A percentile compares a stretch with the other conserved stretches of the same genome.
Evolutionary conservation across 257 asterid genomes (phyloP).

Genomic region (Cynanchum wilfordii): DNA sequence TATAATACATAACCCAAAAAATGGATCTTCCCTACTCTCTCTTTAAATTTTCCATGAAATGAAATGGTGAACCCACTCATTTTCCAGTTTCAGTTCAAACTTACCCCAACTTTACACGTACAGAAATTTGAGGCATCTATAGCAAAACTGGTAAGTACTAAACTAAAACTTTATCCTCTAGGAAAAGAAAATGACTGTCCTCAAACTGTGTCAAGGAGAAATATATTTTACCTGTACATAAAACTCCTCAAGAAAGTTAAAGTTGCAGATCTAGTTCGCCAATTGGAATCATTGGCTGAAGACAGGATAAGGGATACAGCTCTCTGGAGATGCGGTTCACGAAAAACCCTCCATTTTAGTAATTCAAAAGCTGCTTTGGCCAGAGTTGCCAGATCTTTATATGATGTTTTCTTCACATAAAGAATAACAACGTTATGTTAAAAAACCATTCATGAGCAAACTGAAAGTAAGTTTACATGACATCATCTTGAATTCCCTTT

Average conservation of each 20-base stretch:
- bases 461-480: background rate
- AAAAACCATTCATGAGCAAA: background rate
- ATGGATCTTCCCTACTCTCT: background rate
- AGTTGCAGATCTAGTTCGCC: conserved; percentile 95
- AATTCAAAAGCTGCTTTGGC: conserved; percentile 92
- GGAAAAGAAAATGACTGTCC: background rate
- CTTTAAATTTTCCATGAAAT: background rate
- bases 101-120: background rate
- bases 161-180: background rate
- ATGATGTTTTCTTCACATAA: conserved; percentile 75
- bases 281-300: conserved; percentile 72
- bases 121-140: background rate
- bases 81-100: background rate
- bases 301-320: conserved; percentile 59
- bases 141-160: background rate
- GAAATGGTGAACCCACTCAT: background rate
- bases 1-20: background rate
- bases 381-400: conserved; percentile 80
- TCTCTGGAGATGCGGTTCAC: conserved; percentile 61
- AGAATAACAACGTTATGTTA: conserved; percentile 16
- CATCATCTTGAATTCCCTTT: background rate
- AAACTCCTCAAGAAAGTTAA: conserved; percentile 86
- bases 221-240: conserved; percentile 74
- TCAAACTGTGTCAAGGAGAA: conserved; percentile 17
- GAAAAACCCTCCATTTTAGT: conserved; percentile 76